phyloP scores from a whole-genome alignment of 805 yeast genomes.

The Monosporozyma aerobia region DNA sequence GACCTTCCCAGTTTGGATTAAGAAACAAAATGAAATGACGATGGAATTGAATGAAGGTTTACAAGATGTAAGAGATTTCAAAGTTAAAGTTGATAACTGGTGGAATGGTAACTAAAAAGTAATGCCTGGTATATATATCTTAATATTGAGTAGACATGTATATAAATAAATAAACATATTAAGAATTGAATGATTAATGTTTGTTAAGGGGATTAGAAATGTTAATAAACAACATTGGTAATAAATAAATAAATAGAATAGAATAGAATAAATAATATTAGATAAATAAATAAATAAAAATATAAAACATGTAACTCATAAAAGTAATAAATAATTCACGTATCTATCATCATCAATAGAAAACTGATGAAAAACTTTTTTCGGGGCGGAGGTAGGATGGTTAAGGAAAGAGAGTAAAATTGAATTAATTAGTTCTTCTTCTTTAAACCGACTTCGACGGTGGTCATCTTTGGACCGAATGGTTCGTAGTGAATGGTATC shows the following conservation, averaged over 20 bases:
- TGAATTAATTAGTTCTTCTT: background rate
- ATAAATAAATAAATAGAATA: background rate
- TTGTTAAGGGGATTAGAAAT: background rate
- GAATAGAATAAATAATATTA: background rate
- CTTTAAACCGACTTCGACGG: constrained; percentile 12
- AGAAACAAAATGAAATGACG: constrained; percentile 17
- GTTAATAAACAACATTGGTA: background rate
- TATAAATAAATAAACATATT: background rate
- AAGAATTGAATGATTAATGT: background rate
- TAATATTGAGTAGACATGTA: background rate
- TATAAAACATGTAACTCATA: background rate
- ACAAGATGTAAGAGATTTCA: constrained; percentile 5
- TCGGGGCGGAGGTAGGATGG: too few species aligned
- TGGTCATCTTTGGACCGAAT: constrained; percentile 30
- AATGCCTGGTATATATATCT: background rate
- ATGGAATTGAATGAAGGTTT: constrained; percentile 7
- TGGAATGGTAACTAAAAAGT: constrained; percentile 1
- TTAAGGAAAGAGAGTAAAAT: background rate
- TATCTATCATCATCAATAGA: background rate
- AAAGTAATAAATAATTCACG: background rate
- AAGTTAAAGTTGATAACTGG: constrained; percentile 1
- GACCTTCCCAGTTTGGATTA: constrained; percentile 18
- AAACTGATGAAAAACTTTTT: background rate
- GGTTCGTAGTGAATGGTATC: constrained; percentile 27
- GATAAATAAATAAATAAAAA: background rate